These are phyloP conservation scores for Cinnamomum chago DNA, from an alignment of 164 flowering plant genomes.

Conservation along the genomic window DNA sequence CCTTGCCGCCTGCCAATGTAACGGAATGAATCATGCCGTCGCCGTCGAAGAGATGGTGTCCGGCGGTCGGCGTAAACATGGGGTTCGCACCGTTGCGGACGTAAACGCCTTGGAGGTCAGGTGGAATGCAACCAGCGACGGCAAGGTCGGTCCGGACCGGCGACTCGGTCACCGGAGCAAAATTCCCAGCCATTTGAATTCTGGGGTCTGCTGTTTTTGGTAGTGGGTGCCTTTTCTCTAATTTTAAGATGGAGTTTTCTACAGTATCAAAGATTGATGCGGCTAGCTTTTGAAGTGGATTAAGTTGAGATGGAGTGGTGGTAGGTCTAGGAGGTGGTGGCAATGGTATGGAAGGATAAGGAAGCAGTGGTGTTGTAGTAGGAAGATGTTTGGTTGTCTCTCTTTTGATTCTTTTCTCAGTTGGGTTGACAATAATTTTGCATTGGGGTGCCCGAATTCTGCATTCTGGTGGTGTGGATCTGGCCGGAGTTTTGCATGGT, in stretches of 20 bases:
- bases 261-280: slow-evolving; percentile 26
- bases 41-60: slow-evolving; percentile 52
- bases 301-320: slow-evolving; percentile 3
- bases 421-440: slow-evolving; percentile 1
- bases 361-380: not conserved
- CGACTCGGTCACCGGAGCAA: slow-evolving; percentile 39
- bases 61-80: slow-evolving; percentile 25
- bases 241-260: slow-evolving; percentile 14
- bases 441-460: not conserved
- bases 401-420: not conserved
- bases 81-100: slow-evolving; percentile 53
- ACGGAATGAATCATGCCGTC: slow-evolving; percentile 58
- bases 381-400: not conserved
- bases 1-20: slow-evolving; percentile 8
- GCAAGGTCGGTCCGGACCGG: slow-evolving; percentile 25
- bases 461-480: not conserved
- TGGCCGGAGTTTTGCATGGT: not conserved
- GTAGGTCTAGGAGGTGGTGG: not conserved
- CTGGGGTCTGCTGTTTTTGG: slow-evolving; percentile 37
- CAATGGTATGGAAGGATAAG: not conserved
- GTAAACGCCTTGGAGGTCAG: slow-evolving; percentile 33
- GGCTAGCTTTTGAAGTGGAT: slow-evolving; percentile 35
- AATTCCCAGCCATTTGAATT: slow-evolving; percentile 44
- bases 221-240: slow-evolving; percentile 21
- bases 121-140: slow-evolving; percentile 34